phyloP scores from a whole-genome alignment of 805 yeast genomes.

The Metschnikowia shivogae region DNA sequence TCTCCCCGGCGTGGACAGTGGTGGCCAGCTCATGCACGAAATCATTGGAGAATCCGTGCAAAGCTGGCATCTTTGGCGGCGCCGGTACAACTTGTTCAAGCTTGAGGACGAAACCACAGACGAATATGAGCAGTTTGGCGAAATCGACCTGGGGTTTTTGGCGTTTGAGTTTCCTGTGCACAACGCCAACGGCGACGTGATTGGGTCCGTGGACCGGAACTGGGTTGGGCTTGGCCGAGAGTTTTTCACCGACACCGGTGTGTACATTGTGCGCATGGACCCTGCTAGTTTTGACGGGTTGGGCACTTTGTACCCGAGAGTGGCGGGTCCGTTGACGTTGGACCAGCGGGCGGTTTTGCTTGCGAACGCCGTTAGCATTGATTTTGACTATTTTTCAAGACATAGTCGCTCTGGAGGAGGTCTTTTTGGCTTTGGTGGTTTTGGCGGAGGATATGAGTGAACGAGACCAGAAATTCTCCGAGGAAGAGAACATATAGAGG shows the following conservation, averaged over 20 bases:
- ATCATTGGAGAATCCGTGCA: slow-evolving; percentile 83
- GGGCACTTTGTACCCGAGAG: slow-evolving; percentile 47
- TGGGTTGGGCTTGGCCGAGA: slow-evolving; percentile 96
- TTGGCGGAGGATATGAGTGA: slow-evolving; percentile 15
- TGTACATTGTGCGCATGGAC: slow-evolving; percentile 82
- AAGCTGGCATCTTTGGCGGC: slow-evolving; percentile 93
- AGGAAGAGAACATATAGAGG: too few relatives aligned
- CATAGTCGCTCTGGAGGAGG: slow-evolving; percentile 62
- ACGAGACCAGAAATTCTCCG: neutral
- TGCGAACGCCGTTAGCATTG: slow-evolving; percentile 87
- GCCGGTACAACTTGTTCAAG: slow-evolving; percentile 77
- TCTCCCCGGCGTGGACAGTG: slow-evolving; percentile 48
- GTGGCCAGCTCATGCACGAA: slow-evolving; percentile 38
- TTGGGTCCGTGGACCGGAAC: slow-evolving; percentile 82
- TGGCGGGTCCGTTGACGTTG: slow-evolving; percentile 54
- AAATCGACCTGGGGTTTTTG: slow-evolving; percentile 80
- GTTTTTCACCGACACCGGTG: slow-evolving; percentile 91
- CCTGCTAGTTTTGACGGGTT: slow-evolving; percentile 61
- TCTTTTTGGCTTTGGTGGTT: slow-evolving; percentile 19
- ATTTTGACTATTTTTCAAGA: slow-evolving; percentile 95
- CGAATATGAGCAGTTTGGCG: slow-evolving; percentile 74
- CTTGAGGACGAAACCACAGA: slow-evolving; percentile 38
- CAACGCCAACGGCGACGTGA: slow-evolving; percentile 52
- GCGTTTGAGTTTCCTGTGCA: slow-evolving; percentile 80
- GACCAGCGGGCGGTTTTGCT: slow-evolving; percentile 84